Evolutionary conservation across 805 yeast species (phyloP).

Genomic region (Teunomyces lycoperdinae): DNA sequence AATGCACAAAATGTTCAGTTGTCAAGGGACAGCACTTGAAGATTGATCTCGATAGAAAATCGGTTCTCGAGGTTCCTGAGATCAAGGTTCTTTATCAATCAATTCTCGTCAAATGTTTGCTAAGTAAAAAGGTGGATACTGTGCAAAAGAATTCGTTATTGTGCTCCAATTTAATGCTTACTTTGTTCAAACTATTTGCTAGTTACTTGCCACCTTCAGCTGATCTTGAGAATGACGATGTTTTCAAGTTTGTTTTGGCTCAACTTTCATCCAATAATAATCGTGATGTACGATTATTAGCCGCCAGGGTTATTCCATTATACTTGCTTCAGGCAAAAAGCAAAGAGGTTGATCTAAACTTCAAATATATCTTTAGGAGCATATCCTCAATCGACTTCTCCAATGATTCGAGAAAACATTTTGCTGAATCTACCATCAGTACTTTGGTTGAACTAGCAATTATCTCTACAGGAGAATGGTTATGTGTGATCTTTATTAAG

Average conservation of each 20-base stretch:
- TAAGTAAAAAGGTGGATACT: conserved; percentile 5
- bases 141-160: conserved; percentile 22
- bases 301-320: conserved; percentile 53
- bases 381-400: conserved; percentile 42
- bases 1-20: conserved; percentile 38
- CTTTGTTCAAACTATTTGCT: conserved; percentile 48
- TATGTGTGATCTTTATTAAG: conserved; percentile 63
- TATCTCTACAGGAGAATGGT: conserved; percentile 61
- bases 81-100: conserved; percentile 22
- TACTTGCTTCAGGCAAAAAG: conserved; percentile 39
- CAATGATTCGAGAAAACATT: conserved; percentile 25
- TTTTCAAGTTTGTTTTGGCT: conserved; percentile 41
- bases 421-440: conserved; percentile 57
- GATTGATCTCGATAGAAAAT: conserved; percentile 21
- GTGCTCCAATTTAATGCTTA: conserved; percentile 43
- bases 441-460: conserved; percentile 66
- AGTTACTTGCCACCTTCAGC: conserved; percentile 50
- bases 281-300: conserved; percentile 55
- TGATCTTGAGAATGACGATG: conserved; percentile 16
- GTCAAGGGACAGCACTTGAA: conserved; percentile 22
- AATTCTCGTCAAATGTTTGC: conserved; percentile 19
- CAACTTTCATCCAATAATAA: conserved; percentile 39
- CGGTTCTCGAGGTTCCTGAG: conserved; percentile 19
- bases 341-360: conserved; percentile 38
- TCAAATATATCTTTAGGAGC: conserved; percentile 42